Percentiles rank a stretch among this genome's conserved stretches.
phyloP scores from a whole-genome alignment of 2,329 filamentous ascomycete genomes.

The Triangularia setosa region DNA sequence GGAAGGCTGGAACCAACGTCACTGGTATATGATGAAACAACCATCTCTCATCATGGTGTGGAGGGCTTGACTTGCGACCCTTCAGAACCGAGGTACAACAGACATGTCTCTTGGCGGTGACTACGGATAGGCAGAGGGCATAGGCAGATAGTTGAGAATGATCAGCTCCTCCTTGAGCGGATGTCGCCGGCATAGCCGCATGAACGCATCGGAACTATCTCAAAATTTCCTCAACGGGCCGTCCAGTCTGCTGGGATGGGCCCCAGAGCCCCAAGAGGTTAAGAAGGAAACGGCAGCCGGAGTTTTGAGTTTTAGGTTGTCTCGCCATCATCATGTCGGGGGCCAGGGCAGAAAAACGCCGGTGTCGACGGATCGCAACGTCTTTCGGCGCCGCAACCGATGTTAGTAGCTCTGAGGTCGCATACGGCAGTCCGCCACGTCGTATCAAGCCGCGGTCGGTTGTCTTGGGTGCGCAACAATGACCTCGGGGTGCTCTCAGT shows the following conservation, averaged over 20 bases:
- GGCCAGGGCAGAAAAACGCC: neutral
- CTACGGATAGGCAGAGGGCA: neutral
- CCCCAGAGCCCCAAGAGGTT: neutral
- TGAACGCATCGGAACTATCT: neutral
- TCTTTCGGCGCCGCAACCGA: neutral
- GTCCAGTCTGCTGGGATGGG: neutral
- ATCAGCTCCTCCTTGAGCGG: neutral
- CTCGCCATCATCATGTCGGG: neutral
- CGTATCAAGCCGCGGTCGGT: neutral
- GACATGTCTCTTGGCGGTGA: neutral
- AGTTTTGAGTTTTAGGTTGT: neutral
- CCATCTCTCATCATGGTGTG: no score
- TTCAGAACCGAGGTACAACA: neutral
- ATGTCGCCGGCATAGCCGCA: neutral
- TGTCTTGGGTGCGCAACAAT: neutral
- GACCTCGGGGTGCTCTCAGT: neutral
- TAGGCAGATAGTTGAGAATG: neutral
- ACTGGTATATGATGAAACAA: neutral
- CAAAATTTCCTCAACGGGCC: neutral
- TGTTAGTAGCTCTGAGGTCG: neutral
- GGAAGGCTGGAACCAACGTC: neutral
- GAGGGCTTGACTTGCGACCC: no score
- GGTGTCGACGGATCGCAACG: neutral
- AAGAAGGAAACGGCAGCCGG: neutral
- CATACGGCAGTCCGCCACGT: neutral